Conservation (phyloP, 2,329 filamentous ascomycete species). For the Diaporthe caulivora region DNA sequence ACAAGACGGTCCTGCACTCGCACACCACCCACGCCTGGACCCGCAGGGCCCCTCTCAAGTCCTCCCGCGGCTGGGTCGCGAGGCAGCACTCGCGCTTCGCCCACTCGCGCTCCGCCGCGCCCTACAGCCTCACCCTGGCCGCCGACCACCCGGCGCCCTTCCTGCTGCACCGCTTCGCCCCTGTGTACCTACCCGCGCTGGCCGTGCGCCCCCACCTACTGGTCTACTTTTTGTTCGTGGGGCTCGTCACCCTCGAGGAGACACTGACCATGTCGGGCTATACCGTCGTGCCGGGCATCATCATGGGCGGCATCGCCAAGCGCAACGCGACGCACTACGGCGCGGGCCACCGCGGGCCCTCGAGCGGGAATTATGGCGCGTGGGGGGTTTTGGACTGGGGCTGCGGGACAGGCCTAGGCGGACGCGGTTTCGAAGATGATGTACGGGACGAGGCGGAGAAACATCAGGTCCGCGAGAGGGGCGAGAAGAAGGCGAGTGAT, state of each 20-base stretch:
- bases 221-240: conserved; percentile 76
- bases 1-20: conserved; percentile 78
- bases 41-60: conserved; percentile 43
- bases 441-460: conserved; percentile 67
- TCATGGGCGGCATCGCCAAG: conserved; percentile 62
- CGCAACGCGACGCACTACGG: conserved; percentile 52
- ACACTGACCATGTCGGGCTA: conserved; percentile 78
- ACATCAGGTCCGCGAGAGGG: conserved; percentile 61
- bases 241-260: conserved; percentile 74
- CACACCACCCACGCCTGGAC: conserved; percentile 36
- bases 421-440: conserved; percentile 65
- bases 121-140: conserved; percentile 72
- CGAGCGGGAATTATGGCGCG: conserved; percentile 69
- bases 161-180: conserved; percentile 72
- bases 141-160: conserved; percentile 78
- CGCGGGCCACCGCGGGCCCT: conserved; percentile 53
- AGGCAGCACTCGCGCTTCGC: conserved; percentile 58
- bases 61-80: conserved; percentile 51
- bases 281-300: conserved; percentile 65
- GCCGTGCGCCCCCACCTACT: conserved; percentile 77
- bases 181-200: conserved; percentile 74
- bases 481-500: conserved; percentile 49
- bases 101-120: conserved; percentile 67
- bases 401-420: conserved; percentile 66
- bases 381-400: conserved; percentile 74